phyloP scores from a whole-genome alignment of 2,329 filamentous ascomycete species.

The Ophiosphaerella herpotricha region DNA sequence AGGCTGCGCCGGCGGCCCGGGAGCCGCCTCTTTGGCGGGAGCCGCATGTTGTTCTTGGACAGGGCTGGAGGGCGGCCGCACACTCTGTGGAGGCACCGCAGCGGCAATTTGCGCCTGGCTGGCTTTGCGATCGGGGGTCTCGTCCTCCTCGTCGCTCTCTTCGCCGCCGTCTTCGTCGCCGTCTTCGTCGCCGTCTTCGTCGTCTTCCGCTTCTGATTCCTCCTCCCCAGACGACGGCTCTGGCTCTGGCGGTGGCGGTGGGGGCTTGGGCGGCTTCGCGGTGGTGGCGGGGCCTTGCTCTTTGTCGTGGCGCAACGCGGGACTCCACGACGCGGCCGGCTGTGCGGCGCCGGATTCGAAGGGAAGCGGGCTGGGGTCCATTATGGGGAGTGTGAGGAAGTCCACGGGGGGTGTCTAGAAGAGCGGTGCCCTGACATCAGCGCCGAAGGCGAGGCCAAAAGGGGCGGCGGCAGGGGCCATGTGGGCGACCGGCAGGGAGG shows the following conservation, averaged over 20 bases:
- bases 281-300: slow-evolving; percentile 12
- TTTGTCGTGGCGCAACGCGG: slow-evolving; percentile 56
- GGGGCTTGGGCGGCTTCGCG: slow-evolving; percentile 5
- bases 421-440: slow-evolving; percentile 36
- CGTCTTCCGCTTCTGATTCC: slow-evolving; percentile 19
- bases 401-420: slow-evolving; percentile 41
- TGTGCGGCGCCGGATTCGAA: slow-evolving; percentile 31
- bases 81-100: slow-evolving; percentile 34
- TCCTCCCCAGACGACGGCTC: slow-evolving; percentile 23
- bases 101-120: slow-evolving; percentile 35
- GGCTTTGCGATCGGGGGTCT: background rate
- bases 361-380: slow-evolving; percentile 44
- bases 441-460: too few species aligned
- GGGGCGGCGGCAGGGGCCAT: too few species aligned
- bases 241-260: slow-evolving; percentile 14
- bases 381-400: slow-evolving; percentile 33
- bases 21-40: slow-evolving; percentile 14
- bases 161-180: slow-evolving; percentile 12
- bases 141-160: slow-evolving; percentile 9
- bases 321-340: slow-evolving; percentile 57
- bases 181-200: slow-evolving; percentile 10
- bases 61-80: slow-evolving; percentile 9
- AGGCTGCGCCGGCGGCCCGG: slow-evolving; percentile 15
- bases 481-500: too few species aligned
- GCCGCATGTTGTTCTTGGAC: slow-evolving; percentile 6